A percentile compares a stretch with the other conserved stretches of the same genome.
Evolutionary conservation across 129 eudicot species (phyloP).

Genomic region (Pseudognaphalium luteoalbum): DNA sequence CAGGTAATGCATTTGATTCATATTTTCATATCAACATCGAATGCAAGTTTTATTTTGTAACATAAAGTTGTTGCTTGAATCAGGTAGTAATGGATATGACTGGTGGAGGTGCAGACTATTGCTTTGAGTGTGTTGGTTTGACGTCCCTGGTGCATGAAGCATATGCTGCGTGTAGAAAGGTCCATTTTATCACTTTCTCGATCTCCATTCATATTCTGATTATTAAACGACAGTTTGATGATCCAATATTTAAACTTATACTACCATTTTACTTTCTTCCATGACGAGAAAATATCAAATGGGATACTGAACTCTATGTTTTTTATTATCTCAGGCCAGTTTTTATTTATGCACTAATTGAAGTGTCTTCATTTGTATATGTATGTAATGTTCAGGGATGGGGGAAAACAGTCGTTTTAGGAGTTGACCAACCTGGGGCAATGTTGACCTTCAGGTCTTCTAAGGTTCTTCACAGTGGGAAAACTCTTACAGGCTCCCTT

Average conservation of each 20-base stretch:
- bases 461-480: slow-evolving; percentile 54
- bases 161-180: slow-evolving; percentile 77
- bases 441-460: slow-evolving; percentile 44
- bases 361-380: background rate
- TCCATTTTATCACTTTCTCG: slow-evolving; percentile 25
- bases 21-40: too few relatives aligned
- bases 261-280: too few relatives aligned
- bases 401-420: slow-evolving; percentile 75
- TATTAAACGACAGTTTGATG: background rate
- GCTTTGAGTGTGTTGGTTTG: slow-evolving; percentile 91
- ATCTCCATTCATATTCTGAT: background rate
- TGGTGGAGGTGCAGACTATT: slow-evolving; percentile 84
- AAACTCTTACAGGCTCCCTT: slow-evolving; percentile 55
- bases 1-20: slow-evolving; percentile 41
- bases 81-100: slow-evolving; percentile 79
- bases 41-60: background rate
- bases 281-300: background rate
- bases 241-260: background rate
- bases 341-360: background rate
- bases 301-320: background rate
- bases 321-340: background rate
- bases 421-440: slow-evolving; percentile 62
- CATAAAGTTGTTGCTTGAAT: slow-evolving; percentile 21
- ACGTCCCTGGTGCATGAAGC: slow-evolving; percentile 79
- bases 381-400: slow-evolving; percentile 61